Base-by-base conservation (phyloP, 2,329 filamentous ascomycete genomes). In the Aspergillus proliferans region DNA sequence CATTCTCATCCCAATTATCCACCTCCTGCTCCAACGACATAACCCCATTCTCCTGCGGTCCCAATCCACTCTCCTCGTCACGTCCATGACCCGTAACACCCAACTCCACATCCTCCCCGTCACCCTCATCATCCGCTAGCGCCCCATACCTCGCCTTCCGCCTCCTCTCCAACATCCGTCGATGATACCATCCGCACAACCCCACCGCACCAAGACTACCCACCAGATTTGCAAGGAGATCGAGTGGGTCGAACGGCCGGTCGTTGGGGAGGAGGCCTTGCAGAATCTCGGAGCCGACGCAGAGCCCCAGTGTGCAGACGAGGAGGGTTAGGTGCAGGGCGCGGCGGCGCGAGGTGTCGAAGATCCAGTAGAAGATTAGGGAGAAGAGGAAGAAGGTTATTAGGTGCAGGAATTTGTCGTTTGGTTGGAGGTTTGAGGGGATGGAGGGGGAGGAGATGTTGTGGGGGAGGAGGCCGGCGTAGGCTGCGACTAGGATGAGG, bases 1-100 rank as follows among this genome's bases (percentile, higher is more conserved):
- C 79, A 68, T 95, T 93, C 72, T 95, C 91, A 63, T 95, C 90
- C 90, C 91, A 95, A 58, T 92, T 89, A 64, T 95, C 91, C 6
- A 95, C 80, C 71, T 94, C 88, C 51, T 92, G 81, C 58, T 94
- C 90, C 18, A 95, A 64, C 1, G 74, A 77, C 54, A 66, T 73
- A n/a, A 88, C 72, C 15, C 85, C 85, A 26, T 79, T 82, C 67
- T 88, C 86, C 55, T 87, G 86, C 38, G 65, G 70, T 24, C 62
- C 73, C 19, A 68, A 59, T 1, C 64, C 44, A 10, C 19, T 18
- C n/a, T 26, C 30, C 14, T 62, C 63, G 10, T 60, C 63, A 4
- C 62, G 60, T 19, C 60, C 72, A 4, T 72, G 56, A 22, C 52
- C 53, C 5, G 56, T 43, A 21, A 60, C 52, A 1, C 87, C 89